Percentiles rank a stretch among this genome's conserved stretches.
Evolutionary conservation across 2,329 filamentous ascomycete genomes (phyloP).

Genomic region (Xylariales sp.): DNA sequence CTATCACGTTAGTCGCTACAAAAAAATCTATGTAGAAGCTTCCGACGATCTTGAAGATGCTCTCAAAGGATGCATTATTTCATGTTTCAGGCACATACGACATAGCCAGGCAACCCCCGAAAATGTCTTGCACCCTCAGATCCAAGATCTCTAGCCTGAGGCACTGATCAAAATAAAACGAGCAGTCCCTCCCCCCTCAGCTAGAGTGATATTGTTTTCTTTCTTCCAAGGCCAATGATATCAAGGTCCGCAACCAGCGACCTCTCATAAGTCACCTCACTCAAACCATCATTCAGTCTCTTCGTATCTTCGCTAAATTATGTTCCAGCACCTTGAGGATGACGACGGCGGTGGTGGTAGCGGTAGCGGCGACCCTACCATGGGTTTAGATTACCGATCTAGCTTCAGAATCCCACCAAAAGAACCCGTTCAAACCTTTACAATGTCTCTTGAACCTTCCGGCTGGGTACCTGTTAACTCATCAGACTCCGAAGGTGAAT

Average conservation of each 20-base stretch:
- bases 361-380: not conserved
- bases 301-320: not conserved
- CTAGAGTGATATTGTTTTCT: not conserved
- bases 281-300: not conserved
- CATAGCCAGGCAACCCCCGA: not conserved
- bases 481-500: constrained; percentile 3
- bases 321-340: not conserved
- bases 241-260: not conserved
- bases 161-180: constrained; percentile 7
- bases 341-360: not conserved
- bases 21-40: not conserved
- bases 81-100: not conserved
- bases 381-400: not conserved
- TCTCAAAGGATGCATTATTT: constrained; percentile 5
- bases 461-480: constrained; percentile 16
- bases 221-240: not conserved
- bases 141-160: not conserved
- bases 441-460: not conserved
- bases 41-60: not conserved
- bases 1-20: not conserved
- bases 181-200: not conserved
- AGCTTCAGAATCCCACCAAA: not conserved
- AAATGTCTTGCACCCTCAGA: not conserved
- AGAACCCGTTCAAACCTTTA: not conserved
- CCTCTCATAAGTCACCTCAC: not conserved